Evolutionary conservation across 2,329 filamentous ascomycete species (phyloP), one percentile per base, ranked within the genome.

Genomic region (Fusarium lateritium): DNA sequence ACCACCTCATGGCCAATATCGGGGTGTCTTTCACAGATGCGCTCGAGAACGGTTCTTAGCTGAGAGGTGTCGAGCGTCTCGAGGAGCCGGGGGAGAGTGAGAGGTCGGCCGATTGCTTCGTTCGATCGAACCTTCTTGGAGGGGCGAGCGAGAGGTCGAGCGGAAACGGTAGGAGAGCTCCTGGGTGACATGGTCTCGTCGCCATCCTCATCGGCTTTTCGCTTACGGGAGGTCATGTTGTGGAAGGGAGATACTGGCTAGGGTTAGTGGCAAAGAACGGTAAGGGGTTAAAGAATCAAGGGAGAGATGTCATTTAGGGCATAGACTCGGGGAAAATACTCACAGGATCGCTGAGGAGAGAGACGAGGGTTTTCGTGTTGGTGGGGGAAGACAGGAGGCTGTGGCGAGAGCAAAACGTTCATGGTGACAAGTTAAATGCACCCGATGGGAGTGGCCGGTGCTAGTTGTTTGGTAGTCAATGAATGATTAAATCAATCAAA

Each of bases 151-250:
- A 97, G 88, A 58, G 89, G 84, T 74, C 93, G 88, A 68, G 89
- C 83, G 71, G 91, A 84, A 62, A 92, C 86, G 65, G 92, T 91
- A 47, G 95, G 94, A 39, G 95, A 97, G 80, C 88, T 90, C 62
- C 89, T 88, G 8, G 95, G 94, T 38, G 95, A 98, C 75, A 95
- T 91, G 62, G 92, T 94, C 93, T 98, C 98, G 76, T 94, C 93
- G 36, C 79, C 79, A 77, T 94, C 92, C 52, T 91, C 89, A 59
- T 91, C 89, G 76, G 93, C 94, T 85, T 98, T 98, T 81, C 96
- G 91, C 86, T 98, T 98, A 72, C 87, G 84, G 73, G 80, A 83
- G 19, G 79, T 72, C 85, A 89, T 88, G 77, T 78, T 85, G 63
- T 86, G 77, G 71, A 86, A 84, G 10, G 87, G 84, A 68, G 79